Evolutionary conservation across 1,284 basidiomycete species (phyloP).

Genomic region (Chalciporus sp.): DNA sequence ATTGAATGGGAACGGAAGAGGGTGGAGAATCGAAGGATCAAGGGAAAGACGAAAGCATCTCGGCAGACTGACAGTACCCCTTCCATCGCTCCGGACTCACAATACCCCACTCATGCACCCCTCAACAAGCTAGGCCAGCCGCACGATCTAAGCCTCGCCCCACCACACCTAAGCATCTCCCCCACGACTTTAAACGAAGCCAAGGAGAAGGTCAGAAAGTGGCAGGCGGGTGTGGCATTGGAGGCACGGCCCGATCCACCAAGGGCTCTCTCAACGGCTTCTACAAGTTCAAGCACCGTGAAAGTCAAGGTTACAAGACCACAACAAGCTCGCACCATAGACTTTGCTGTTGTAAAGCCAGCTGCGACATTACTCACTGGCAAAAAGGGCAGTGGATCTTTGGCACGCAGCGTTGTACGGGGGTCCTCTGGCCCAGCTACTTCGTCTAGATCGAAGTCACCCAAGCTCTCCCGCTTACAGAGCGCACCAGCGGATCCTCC

Average conservation of each 20-base stretch:
- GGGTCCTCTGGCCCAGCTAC: conserved; percentile 5
- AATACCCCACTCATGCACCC: conserved; percentile 4
- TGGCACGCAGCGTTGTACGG: conserved; percentile 4
- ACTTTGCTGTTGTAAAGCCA: conserved; percentile 36
- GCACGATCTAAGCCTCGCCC: background rate
- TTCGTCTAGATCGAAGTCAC: conserved; percentile 1
- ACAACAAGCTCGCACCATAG: conserved; percentile 24
- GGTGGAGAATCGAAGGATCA: conserved; percentile 21
- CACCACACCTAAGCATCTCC: conserved; percentile 13
- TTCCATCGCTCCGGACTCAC: conserved; percentile 10
- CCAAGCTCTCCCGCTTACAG: conserved; percentile 4
- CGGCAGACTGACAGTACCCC: conserved; percentile 8
- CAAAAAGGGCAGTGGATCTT: conserved; percentile 21
- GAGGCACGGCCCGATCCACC: conserved; percentile 6
- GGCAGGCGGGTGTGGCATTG: conserved; percentile 31
- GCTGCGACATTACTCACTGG: conserved; percentile 8
- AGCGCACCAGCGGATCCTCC: background rate
- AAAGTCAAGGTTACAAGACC: conserved; percentile 5
- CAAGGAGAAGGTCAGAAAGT: conserved; percentile 34
- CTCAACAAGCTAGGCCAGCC: background rate
- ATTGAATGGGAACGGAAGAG: conserved; percentile 35
- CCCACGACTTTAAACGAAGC: conserved; percentile 24
- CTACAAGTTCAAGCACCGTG: background rate
- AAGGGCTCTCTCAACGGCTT: conserved; percentile 2
- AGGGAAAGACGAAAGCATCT: conserved; percentile 19